Conservation (phyloP, 495 filamentous ascomycete genomes). For the Hypomontagnella monticulosa region DNA sequence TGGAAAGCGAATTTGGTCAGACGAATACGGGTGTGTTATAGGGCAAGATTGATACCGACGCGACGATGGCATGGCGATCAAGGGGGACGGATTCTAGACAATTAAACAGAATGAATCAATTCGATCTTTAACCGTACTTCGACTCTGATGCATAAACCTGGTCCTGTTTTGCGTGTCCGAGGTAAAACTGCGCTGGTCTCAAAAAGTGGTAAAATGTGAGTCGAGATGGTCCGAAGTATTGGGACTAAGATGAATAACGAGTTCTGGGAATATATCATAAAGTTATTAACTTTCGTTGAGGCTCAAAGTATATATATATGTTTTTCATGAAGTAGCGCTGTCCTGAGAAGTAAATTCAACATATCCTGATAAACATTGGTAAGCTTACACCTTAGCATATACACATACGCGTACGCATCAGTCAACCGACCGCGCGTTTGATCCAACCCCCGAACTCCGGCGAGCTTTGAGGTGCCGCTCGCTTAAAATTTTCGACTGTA, state of each 20-base stretch:
- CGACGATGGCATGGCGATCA: no score
- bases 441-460: slow-evolving; percentile 27
- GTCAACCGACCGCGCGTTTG: slow-evolving; percentile 1
- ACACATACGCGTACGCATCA: slow-evolving; percentile 10
- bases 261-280: neutral
- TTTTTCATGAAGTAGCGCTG: slow-evolving; percentile 2
- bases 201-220: neutral
- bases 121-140: no score
- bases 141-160: no score
- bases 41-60: no score
- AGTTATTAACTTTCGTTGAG: neutral
- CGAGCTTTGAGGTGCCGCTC: slow-evolving; percentile 7
- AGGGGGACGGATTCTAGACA: no score
- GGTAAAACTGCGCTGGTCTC: neutral
- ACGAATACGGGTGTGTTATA: neutral
- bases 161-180: neutral
- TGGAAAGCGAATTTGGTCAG: no score
- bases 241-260: neutral
- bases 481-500: slow-evolving; percentile 4
- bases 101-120: no score
- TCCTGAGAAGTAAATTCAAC: slow-evolving; percentile 8
- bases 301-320: neutral
- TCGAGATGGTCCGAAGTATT: neutral
- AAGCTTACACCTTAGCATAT: slow-evolving; percentile 10
- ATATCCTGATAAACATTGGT: slow-evolving; percentile 13